Evolutionary conservation across 306 rosid genomes (phyloP).

Genomic region (Mimosa pudica): DNA sequence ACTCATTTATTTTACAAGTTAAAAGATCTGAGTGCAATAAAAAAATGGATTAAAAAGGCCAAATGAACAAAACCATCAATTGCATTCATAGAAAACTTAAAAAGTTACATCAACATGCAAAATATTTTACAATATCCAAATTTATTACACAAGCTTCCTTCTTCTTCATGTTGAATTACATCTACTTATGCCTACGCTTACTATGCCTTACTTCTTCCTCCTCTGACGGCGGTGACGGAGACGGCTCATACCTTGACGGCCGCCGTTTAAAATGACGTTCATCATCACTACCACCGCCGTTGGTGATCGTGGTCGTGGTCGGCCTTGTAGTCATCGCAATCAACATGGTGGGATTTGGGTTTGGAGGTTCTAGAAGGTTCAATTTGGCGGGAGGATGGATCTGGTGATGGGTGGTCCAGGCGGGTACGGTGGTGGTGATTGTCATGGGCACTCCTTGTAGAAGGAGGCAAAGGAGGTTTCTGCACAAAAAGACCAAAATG

Average conservation of each 20-base stretch:
- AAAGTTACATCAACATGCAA: background rate
- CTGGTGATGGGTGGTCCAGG: constrained; percentile 61
- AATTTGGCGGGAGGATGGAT: constrained; percentile 52
- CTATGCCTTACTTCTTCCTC: constrained; percentile 58
- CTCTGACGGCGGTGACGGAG: constrained; percentile 57
- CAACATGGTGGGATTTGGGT: constrained; percentile 61
- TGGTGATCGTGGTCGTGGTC: constrained; percentile 53
- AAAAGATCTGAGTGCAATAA: background rate
- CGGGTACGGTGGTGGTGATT: constrained; percentile 48
- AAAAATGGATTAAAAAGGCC: background rate
- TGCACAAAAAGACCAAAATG: constrained; percentile 39
- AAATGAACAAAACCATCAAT: background rate
- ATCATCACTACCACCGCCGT: constrained; percentile 72
- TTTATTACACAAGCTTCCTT: background rate
- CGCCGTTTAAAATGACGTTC: constrained; percentile 94
- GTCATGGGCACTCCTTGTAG: constrained; percentile 45
- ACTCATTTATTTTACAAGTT: no score
- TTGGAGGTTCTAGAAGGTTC: constrained; percentile 67
- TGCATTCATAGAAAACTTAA: background rate
- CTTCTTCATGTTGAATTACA: background rate
- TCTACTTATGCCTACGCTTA: constrained; percentile 58
- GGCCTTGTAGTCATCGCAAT: constrained; percentile 7
- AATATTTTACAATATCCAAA: background rate
- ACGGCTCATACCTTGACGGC: constrained; percentile 81
- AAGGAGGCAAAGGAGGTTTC: constrained; percentile 56